These are phyloP conservation scores for Mallotus nudiflorus DNA, from an alignment of 345 rosid genomes.

Conservation along the genomic window DNA sequence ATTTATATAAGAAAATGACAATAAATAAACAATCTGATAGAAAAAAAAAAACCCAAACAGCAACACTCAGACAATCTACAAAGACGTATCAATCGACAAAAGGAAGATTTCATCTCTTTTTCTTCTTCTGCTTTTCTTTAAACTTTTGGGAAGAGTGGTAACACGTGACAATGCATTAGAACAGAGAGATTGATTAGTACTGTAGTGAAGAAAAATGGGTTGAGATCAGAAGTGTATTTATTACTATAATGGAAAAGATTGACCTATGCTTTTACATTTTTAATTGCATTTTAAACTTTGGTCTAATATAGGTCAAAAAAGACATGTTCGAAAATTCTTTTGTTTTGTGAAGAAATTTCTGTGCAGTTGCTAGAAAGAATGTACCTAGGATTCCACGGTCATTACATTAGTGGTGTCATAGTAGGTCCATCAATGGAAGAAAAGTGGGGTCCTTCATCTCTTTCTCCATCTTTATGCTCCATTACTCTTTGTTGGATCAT, in stretches of 20 bases:
- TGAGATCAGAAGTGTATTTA: background rate
- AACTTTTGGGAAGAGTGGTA: background rate
- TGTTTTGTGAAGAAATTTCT: constrained; percentile 8
- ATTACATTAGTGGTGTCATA: constrained; percentile 22
- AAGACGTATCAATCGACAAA: constrained; percentile 55
- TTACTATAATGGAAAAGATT: constrained; percentile 28
- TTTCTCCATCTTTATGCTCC: constrained; percentile 2
- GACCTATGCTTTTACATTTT: constrained; percentile 28
- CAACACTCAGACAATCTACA: constrained; percentile 19
- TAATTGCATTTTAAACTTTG: constrained; percentile 15
- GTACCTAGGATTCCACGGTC: constrained; percentile 50
- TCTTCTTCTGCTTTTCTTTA: background rate
- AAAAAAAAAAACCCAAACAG: background rate
- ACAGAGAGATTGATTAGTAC: background rate
- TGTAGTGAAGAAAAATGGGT: background rate
- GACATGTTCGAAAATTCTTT: constrained; percentile 12
- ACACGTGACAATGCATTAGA: background rate
- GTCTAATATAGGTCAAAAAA: constrained; percentile 35
- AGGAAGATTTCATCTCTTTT: constrained; percentile 27
- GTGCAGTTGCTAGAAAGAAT: constrained; percentile 4
- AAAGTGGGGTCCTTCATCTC: constrained; percentile 21
- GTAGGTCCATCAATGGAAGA: constrained; percentile 33
- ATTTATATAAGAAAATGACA: too few species aligned
- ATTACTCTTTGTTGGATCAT: constrained; percentile 1
- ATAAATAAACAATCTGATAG: too few species aligned